Conservation (phyloP, 2,329 filamentous ascomycete species). For the Trichophyton verrucosum region DNA sequence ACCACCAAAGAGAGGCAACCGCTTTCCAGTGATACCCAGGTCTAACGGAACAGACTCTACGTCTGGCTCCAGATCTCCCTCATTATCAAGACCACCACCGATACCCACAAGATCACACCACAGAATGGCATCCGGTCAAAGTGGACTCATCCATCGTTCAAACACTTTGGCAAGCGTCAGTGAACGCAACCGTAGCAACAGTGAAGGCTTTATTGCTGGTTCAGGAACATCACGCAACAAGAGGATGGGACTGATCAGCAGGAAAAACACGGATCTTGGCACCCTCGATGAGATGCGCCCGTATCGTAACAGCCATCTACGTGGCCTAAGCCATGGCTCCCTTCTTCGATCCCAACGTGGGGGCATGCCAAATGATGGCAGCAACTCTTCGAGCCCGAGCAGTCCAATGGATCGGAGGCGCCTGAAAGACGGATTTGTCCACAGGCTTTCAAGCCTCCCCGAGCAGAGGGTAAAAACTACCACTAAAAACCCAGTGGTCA, state of each 20-base stretch:
- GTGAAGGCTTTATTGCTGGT: conserved; percentile 45
- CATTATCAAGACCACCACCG: conserved; percentile 54
- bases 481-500: conserved; percentile 39
- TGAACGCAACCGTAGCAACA: conserved; percentile 47
- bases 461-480: conserved; percentile 41
- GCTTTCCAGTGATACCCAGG: conserved; percentile 46
- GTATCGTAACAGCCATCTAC: conserved; percentile 43
- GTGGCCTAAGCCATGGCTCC: conserved; percentile 47
- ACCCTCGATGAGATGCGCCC: conserved; percentile 41
- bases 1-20: conserved; percentile 45
- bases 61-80: conserved; percentile 55
- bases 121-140: conserved; percentile 41
- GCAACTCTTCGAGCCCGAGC: conserved; percentile 33
- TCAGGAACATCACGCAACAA: conserved; percentile 39
- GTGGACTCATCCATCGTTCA: conserved; percentile 31
- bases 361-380: conserved; percentile 21
- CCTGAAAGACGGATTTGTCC: conserved; percentile 33
- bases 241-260: conserved; percentile 49
- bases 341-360: conserved; percentile 32
- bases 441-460: conserved; percentile 45
- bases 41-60: conserved; percentile 51
- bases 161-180: conserved; percentile 55
- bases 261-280: conserved; percentile 43
- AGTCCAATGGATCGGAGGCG: conserved; percentile 33
- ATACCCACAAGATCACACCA: conserved; percentile 74